Conservation (phyloP, 805 yeast species). For the Candida nonsorbophila region DNA sequence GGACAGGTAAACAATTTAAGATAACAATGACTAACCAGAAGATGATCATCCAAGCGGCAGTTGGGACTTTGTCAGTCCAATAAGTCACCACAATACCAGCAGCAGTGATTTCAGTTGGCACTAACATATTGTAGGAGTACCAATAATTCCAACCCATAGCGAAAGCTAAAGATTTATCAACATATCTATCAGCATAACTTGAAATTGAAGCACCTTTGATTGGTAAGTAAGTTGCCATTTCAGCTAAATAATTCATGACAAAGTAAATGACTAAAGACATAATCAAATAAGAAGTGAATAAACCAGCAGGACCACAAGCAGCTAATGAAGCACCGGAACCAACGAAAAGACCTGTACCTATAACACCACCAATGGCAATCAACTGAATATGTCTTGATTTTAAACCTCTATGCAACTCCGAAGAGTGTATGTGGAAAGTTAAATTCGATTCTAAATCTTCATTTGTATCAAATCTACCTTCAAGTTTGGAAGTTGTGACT, state of each 20-base stretch:
- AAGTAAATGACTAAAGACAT: slow-evolving; percentile 11
- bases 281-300: slow-evolving; percentile 28
- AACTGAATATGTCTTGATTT: slow-evolving; percentile 54
- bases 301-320: slow-evolving; percentile 33
- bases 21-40: slow-evolving; percentile 19
- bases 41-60: slow-evolving; percentile 37
- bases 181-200: slow-evolving; percentile 8
- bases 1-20: slow-evolving; percentile 24
- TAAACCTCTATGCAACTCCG: slow-evolving; percentile 22
- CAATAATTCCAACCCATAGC: slow-evolving; percentile 36
- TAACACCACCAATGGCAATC: slow-evolving; percentile 83
- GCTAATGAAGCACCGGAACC: slow-evolving; percentile 30
- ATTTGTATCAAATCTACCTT: too few species aligned
- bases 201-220: slow-evolving; percentile 8
- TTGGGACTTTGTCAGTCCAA: slow-evolving; percentile 27
- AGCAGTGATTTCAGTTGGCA: slow-evolving; percentile 34
- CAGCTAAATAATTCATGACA: slow-evolving; percentile 9
- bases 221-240: slow-evolving; percentile 12
- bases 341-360: slow-evolving; percentile 65
- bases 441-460: too few species aligned
- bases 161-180: slow-evolving; percentile 10
- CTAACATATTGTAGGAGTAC: slow-evolving; percentile 28
- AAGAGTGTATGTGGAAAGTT: too few species aligned
- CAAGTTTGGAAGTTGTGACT: too few species aligned
- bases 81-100: slow-evolving; percentile 30